Conservation (phyloP, 495 filamentous ascomycete species). For the Delitschia confertaspora region DNA sequence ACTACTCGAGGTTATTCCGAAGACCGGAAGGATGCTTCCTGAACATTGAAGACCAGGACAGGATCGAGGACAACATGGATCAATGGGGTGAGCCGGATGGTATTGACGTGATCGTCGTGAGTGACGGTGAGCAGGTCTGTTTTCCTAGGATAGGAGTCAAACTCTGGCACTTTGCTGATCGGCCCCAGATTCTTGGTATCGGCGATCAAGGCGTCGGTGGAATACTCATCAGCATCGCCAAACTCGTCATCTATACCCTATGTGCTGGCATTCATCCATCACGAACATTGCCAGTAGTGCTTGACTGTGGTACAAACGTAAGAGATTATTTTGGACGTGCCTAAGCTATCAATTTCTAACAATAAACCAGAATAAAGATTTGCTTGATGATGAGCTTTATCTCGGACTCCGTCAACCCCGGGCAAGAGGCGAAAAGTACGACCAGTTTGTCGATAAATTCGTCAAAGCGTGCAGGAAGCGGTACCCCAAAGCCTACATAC, state of each 20-base stretch:
- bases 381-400: conserved; percentile 75
- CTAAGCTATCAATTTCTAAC: conserved; percentile 15
- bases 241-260: conserved; percentile 70
- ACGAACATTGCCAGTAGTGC: conserved; percentile 67
- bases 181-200: conserved; percentile 68
- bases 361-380: conserved; percentile 51
- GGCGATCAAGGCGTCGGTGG: conserved; percentile 88
- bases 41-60: conserved; percentile 50
- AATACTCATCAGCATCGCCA: conserved; percentile 76
- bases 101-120: conserved; percentile 83
- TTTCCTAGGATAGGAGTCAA: not conserved
- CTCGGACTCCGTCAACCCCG: conserved; percentile 62
- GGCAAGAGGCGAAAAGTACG: conserved; percentile 64
- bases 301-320: conserved; percentile 82
- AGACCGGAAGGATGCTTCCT: conserved; percentile 65
- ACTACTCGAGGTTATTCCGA: conserved; percentile 72
- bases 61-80: conserved; percentile 53
- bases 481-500: conserved; percentile 75
- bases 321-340: not conserved
- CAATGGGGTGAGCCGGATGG: conserved; percentile 63
- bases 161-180: no score
- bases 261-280: conserved; percentile 81
- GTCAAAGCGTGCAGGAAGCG: conserved; percentile 55
- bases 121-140: conserved; percentile 58
- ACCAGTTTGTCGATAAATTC: conserved; percentile 67